Percentiles rank a stretch among this genome's conserved stretches.
Conservation (phyloP, 73 alveolate genomes). For the Breviolum minutum region DNA sequence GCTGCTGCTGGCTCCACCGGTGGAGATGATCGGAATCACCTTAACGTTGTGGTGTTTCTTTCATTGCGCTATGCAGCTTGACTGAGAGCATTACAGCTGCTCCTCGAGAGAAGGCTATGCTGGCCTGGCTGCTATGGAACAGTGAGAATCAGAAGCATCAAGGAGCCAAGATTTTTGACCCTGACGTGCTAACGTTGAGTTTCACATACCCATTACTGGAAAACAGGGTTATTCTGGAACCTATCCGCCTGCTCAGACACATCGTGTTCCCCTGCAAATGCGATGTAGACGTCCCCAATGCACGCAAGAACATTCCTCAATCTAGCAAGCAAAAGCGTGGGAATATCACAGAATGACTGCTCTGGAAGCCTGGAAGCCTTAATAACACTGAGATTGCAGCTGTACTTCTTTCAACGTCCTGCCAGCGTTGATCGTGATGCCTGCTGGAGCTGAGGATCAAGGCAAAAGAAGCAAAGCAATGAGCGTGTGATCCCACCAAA, state of each 20-base stretch:
- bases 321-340: background rate
- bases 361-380: too few relatives aligned
- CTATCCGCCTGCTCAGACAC: constrained; percentile 50
- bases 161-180: background rate
- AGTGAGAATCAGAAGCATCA: background rate
- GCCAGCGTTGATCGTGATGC: background rate
- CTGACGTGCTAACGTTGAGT: too few relatives aligned
- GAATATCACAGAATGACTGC: background rate
- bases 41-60: background rate
- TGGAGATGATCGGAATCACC: constrained; percentile 6
- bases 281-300: constrained; percentile 63
- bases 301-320: constrained; percentile 4
- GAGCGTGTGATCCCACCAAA: background rate
- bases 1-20: constrained; percentile 42
- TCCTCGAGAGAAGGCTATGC: constrained; percentile 52
- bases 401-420: background rate
- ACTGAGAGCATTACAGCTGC: constrained; percentile 11
- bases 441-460: background rate
- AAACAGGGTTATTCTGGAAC: background rate
- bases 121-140: constrained; percentile 21
- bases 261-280: constrained; percentile 46
- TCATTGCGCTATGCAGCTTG: background rate
- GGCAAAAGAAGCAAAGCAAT: background rate
- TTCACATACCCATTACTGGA: too few relatives aligned
- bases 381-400: background rate